Base-by-base conservation (phyloP, 2,329 filamentous ascomycete genomes). In the Kalmusia sp. region DNA sequence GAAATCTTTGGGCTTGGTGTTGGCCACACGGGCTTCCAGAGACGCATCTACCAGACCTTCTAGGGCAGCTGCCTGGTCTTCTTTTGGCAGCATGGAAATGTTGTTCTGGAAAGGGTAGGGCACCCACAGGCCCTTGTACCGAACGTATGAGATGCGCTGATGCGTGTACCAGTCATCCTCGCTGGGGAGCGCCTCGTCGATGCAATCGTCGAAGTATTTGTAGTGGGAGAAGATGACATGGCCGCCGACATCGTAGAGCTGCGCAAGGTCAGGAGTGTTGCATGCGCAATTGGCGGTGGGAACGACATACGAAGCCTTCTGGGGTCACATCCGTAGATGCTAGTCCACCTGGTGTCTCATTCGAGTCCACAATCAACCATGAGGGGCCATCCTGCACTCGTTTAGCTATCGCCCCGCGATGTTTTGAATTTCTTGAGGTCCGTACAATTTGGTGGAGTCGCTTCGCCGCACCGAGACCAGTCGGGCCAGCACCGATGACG, bases 51-150 rank as follows among this genome's bases (percentile, higher is more conserved):
- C 97, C 82, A 99, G 87, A 62, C 93, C 93, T 65, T 98, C 92
- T 70, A 99, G 89, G 77, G 91, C 96, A 73, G 85, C 88, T 63
- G 97, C 92, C 81, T 99, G 93, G 71, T 99, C 95, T 64, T 97
- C 92, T 84, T 97, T 96, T 76, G 92, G 90, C 72, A 99, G 81
- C 88, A 97, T 93, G 70, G 95, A 96, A 75, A 99, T 93, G 84
- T 99, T 99, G 87, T 98, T 99, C 83, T 99, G 95, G 88, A 99
- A 97, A 61, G 95, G 95, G 81, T 99, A 99, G 49, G 95, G 93
- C 53, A 99, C 95, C 95, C 95, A 99, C 73, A 92, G 84, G 64
- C 85, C 84, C 87, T 96, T 93, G 89, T 92, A 97, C 74, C 95
- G 93, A 67, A 99, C 93, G 77, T 99, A 99, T 60, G 95, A 99